Evolutionary conservation across 306 rosid genomes (phyloP).

Genomic region (Casuarina glauca): DNA sequence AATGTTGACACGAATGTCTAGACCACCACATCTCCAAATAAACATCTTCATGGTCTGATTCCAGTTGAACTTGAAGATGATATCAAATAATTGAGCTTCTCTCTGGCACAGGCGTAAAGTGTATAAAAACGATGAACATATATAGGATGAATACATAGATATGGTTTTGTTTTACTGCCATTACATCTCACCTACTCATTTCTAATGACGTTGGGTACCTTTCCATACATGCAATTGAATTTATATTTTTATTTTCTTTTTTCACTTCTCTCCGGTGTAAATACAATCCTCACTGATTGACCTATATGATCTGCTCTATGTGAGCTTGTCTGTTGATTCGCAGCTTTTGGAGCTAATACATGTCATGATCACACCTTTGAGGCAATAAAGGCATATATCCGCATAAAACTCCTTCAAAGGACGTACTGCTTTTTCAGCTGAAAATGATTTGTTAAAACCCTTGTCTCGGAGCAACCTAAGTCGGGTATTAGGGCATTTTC

Average conservation of each 20-base stretch:
- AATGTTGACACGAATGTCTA: neutral
- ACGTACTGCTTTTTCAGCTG: too few species aligned
- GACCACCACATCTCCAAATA: neutral
- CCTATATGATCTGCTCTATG: neutral
- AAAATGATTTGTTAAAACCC: too few species aligned
- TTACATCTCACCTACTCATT: neutral
- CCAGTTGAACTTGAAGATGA: slow-evolving; percentile 15
- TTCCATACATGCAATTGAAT: neutral
- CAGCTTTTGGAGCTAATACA: neutral
- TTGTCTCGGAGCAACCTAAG: too few species aligned
- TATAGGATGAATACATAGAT: neutral
- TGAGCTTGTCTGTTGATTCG: neutral
- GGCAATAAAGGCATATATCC: neutral
- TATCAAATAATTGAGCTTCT: neutral
- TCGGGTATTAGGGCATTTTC: too few species aligned
- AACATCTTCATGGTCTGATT: slow-evolving; percentile 15
- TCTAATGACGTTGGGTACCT: neutral
- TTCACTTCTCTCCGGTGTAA: too few species aligned
- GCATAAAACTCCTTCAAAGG: too few species aligned
- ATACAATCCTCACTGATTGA: neutral
- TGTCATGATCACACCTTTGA: neutral
- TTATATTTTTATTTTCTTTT: neutral
- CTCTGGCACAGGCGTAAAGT: slow-evolving; percentile 1
- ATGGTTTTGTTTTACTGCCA: neutral
- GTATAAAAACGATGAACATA: slow-evolving; percentile 15